phyloP scores from a whole-genome alignment of 1,284 basidiomycete genomes.

The Marasmius fiardii region DNA sequence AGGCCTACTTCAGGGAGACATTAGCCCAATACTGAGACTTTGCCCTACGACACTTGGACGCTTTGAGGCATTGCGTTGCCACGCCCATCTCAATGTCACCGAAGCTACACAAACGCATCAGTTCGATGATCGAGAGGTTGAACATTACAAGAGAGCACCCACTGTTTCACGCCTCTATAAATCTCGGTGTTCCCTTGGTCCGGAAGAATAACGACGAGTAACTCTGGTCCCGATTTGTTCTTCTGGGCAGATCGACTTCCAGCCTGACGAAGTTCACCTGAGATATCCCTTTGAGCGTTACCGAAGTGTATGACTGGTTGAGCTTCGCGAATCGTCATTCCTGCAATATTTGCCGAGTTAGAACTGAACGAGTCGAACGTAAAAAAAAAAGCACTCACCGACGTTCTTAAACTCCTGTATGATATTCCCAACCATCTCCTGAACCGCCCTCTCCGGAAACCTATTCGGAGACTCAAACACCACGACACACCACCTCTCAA shows the following conservation, averaged over 20 bases:
- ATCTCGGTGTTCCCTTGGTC: conserved; percentile 38
- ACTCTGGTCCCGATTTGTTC: conserved; percentile 8
- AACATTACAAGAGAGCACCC: neutral
- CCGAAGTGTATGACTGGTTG: conserved; percentile 26
- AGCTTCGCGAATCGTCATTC: conserved; percentile 24
- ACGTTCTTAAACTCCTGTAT: neutral
- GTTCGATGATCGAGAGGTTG: conserved; percentile 15
- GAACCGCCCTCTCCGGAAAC: neutral
- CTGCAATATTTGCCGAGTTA: conserved; percentile 16
- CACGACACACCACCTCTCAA: conserved; percentile 10
- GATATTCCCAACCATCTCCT: neutral
- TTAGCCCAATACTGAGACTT: conserved; percentile 77
- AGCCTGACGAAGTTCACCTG: conserved; percentile 7
- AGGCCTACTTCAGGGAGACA: conserved; percentile 68
- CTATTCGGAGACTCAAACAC: conserved; percentile 1
- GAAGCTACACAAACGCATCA: neutral
- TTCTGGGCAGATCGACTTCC: conserved; percentile 7
- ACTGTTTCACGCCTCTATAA: conserved; percentile 49
- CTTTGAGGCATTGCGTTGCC: conserved; percentile 64
- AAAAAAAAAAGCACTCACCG: conserved; percentile 2
- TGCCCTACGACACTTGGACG: conserved; percentile 55
- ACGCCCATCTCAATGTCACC: conserved; percentile 29
- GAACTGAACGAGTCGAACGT: neutral
- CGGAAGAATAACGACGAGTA: conserved; percentile 35
- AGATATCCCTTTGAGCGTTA: conserved; percentile 26